phyloP scores from a whole-genome alignment of 2,329 filamentous ascomycete genomes.

The Fusarium penzigii region DNA sequence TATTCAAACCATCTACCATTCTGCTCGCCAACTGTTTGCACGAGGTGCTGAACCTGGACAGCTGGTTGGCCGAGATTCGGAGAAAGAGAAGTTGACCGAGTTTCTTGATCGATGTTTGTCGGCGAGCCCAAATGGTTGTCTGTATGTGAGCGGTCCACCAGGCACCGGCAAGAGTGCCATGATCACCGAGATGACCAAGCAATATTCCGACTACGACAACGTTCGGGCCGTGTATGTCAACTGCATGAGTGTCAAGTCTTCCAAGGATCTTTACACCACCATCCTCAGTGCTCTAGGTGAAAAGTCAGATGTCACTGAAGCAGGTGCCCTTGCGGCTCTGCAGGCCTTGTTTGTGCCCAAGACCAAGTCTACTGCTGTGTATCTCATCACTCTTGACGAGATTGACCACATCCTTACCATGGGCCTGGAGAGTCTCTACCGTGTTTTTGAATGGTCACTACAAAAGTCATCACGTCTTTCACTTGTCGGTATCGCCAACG shows the following conservation, averaged over 20 bases:
- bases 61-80: constrained; percentile 75
- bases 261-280: constrained; percentile 80
- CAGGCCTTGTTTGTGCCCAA: constrained; percentile 70
- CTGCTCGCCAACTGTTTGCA: constrained; percentile 83
- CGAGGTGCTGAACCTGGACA: constrained; percentile 73
- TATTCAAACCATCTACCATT: constrained; percentile 78
- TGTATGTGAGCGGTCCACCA: constrained; percentile 94
- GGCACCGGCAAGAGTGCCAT: constrained; percentile 97
- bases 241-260: constrained; percentile 93
- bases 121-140: constrained; percentile 69
- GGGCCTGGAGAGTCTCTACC: constrained; percentile 86
- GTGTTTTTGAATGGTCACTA: constrained; percentile 95
- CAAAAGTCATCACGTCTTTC: constrained; percentile 76
- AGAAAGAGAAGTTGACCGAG: constrained; percentile 62
- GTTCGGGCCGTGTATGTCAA: constrained; percentile 82
- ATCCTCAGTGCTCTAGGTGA: constrained; percentile 70
- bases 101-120: constrained; percentile 70
- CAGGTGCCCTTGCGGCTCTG: constrained; percentile 67
- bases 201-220: constrained; percentile 51
- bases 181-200: constrained; percentile 74
- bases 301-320: constrained; percentile 59
- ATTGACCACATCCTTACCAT: constrained; percentile 91
- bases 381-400: constrained; percentile 88
- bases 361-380: constrained; percentile 59
- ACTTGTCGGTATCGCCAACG: constrained; percentile 92